These are phyloP conservation scores for Poa pratensis DNA, from an alignment of 176 grass and related monocot species.

Conservation along the genomic window DNA sequence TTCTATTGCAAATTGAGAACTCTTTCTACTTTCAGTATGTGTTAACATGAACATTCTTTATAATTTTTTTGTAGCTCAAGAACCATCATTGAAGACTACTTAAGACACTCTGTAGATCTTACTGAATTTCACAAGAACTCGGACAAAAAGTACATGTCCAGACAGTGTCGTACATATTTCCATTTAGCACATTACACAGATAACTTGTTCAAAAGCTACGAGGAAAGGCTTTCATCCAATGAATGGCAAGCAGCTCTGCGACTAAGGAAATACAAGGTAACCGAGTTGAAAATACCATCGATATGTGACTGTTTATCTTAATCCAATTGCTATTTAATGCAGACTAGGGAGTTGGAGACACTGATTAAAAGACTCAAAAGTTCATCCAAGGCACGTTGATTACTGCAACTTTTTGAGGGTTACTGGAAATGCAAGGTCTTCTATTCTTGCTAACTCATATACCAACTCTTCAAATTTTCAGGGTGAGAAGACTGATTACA, in stretches of 20 bases:
- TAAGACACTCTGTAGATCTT: slow-evolving; percentile 84
- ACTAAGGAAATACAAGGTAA: slow-evolving; percentile 84
- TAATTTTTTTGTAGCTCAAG: slow-evolving; percentile 69
- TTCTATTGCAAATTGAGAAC: background rate
- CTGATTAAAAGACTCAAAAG: slow-evolving; percentile 83
- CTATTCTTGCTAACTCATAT: slow-evolving; percentile 30
- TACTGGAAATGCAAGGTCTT: background rate
- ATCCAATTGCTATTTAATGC: slow-evolving; percentile 41
- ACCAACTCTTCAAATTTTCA: slow-evolving; percentile 45
- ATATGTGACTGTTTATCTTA: slow-evolving; percentile 34
- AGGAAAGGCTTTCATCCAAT: slow-evolving; percentile 90
- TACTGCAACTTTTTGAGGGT: slow-evolving; percentile 35
- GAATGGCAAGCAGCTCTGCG: slow-evolving; percentile 97
- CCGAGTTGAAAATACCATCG: slow-evolving; percentile 2
- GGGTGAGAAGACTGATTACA: slow-evolving; percentile 90
- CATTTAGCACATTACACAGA: slow-evolving; percentile 95
- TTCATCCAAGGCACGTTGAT: slow-evolving; percentile 76
- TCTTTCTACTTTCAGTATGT: slow-evolving; percentile 22
- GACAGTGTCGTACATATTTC: slow-evolving; percentile 80
- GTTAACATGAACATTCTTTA: slow-evolving; percentile 23
- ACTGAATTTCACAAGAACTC: slow-evolving; percentile 53
- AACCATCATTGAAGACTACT: slow-evolving; percentile 88
- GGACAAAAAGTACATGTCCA: slow-evolving; percentile 60
- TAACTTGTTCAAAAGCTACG: slow-evolving; percentile 82
- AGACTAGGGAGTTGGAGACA: slow-evolving; percentile 90